Evolutionary conservation across 805 yeast genomes (phyloP).

Genomic region (Candida palmyrensis): DNA sequence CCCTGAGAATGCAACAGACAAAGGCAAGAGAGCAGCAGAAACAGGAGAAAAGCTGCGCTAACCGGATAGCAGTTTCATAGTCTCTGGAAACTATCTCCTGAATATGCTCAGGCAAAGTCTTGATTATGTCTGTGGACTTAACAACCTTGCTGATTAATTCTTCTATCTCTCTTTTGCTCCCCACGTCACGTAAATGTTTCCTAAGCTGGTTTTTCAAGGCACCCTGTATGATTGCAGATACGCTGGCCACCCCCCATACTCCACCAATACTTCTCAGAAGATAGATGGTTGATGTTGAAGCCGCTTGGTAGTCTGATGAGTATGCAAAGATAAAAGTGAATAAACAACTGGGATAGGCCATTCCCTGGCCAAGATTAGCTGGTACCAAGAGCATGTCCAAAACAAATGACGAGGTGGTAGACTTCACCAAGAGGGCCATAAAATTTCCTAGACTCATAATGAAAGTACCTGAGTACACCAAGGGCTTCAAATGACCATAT

Average conservation of each 20-base stretch:
- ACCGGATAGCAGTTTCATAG: constrained; percentile 19
- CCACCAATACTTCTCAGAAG: constrained; percentile 36
- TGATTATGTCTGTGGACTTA: constrained; percentile 17
- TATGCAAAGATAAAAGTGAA: constrained; percentile 32
- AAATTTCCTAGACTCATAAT: constrained; percentile 33
- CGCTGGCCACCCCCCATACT: constrained; percentile 35
- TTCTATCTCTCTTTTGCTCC: constrained; percentile 9
- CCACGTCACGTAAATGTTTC: constrained; percentile 10
- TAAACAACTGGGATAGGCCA: constrained; percentile 30
- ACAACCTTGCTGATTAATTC: constrained; percentile 14
- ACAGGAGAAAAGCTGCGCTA: constrained; percentile 18
- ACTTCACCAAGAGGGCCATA: constrained; percentile 17
- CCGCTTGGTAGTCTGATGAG: constrained; percentile 27
- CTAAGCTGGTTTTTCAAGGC: constrained; percentile 9
- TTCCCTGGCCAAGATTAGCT: constrained; percentile 35
- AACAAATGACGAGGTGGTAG: constrained; percentile 18
- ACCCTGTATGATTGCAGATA: constrained; percentile 16
- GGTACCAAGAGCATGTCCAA: constrained; percentile 24
- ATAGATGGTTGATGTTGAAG: constrained; percentile 35
- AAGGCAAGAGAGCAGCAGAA: constrained; percentile 13
- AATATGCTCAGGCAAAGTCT: constrained; percentile 11
- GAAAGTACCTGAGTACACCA: constrained; percentile 28
- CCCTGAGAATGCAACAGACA: constrained; percentile 11
- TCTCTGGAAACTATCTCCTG: constrained; percentile 15
- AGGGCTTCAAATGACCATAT: constrained; percentile 15